Conservation (phyloP, 176 grass and related monocot genomes). For the Triticum dicoccoides region DNA sequence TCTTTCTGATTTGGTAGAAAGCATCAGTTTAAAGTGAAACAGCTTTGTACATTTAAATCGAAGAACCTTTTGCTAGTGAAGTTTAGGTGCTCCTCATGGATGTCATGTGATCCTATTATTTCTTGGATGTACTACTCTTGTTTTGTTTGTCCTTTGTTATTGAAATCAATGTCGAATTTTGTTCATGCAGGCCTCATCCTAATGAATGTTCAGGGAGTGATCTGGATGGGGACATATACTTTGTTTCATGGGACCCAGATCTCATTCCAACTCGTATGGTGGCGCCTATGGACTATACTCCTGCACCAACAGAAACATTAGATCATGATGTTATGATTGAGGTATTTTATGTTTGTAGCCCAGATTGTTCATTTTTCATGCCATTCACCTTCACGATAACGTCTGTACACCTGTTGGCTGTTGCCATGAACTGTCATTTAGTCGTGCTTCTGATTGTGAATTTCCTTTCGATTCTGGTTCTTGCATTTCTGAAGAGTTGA, state of each 20-base stretch:
- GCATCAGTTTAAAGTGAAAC: not conserved
- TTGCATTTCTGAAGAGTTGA: not conserved
- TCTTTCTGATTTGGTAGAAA: not conserved
- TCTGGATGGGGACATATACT: slow-evolving; percentile 95
- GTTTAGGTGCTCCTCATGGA: not conserved
- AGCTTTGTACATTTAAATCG: not conserved
- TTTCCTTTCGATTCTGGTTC: not conserved
- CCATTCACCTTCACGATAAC: not conserved
- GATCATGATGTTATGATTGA: slow-evolving; percentile 86
- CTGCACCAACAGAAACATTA: slow-evolving; percentile 59
- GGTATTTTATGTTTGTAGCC: slow-evolving; percentile 31
- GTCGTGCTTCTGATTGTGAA: not conserved
- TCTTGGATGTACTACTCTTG: slow-evolving; percentile 21
- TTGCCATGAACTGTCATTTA: not conserved
- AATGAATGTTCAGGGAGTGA: slow-evolving; percentile 98
- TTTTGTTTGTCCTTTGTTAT: slow-evolving; percentile 10
- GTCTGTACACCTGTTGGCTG: not conserved
- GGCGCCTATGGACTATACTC: slow-evolving; percentile 76
- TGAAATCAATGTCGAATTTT: not conserved
- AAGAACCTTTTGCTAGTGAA: not conserved
- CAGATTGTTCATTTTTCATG: slow-evolving; percentile 3
- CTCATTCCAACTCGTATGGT: slow-evolving; percentile 58
- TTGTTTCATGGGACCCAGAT: slow-evolving; percentile 71
- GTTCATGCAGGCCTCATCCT: slow-evolving; percentile 69
- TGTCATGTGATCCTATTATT: not conserved